These are phyloP conservation scores for Colletotrichum salicis DNA, from an alignment of 2,329 filamentous ascomycete species.

Conservation along the genomic window DNA sequence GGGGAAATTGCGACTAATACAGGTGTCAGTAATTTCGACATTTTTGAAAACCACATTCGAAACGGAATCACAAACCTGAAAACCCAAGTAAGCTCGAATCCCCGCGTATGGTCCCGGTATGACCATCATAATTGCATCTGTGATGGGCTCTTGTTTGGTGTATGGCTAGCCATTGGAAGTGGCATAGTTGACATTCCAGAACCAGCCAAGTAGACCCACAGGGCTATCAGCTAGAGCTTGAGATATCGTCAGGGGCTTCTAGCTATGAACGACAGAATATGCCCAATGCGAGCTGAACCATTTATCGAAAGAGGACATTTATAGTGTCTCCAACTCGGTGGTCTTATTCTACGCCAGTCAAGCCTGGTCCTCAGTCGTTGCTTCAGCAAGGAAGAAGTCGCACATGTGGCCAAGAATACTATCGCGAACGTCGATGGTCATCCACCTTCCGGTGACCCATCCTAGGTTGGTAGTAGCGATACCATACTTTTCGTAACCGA, in stretches of 20 bases:
- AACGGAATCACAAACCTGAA: neutral
- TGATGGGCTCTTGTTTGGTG: neutral
- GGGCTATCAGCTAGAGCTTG: neutral
- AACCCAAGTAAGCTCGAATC: neutral
- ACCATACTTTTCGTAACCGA: neutral
- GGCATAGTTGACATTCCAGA: neutral
- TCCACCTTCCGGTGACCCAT: neutral
- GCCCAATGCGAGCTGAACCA: neutral
- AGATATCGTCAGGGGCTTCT: neutral
- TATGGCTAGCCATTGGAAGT: neutral
- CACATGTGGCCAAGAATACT: neutral
- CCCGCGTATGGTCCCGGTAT: neutral
- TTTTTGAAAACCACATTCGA: neutral
- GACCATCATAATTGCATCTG: neutral
- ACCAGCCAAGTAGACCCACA: neutral
- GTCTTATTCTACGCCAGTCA: neutral
- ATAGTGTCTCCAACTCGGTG: neutral
- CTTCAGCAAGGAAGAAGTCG: neutral
- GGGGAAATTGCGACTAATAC: neutral
- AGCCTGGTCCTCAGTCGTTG: neutral
- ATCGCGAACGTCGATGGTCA: neutral
- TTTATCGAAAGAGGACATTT: neutral
- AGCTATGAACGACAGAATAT: neutral
- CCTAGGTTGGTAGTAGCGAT: neutral
- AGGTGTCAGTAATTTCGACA: neutral